Percentiles rank a stretch among this genome's conserved stretches.
These are phyloP conservation scores for Sclerotinia subarctica DNA, from an alignment of 2,329 filamentous ascomycete species.

Conservation along the genomic window DNA sequence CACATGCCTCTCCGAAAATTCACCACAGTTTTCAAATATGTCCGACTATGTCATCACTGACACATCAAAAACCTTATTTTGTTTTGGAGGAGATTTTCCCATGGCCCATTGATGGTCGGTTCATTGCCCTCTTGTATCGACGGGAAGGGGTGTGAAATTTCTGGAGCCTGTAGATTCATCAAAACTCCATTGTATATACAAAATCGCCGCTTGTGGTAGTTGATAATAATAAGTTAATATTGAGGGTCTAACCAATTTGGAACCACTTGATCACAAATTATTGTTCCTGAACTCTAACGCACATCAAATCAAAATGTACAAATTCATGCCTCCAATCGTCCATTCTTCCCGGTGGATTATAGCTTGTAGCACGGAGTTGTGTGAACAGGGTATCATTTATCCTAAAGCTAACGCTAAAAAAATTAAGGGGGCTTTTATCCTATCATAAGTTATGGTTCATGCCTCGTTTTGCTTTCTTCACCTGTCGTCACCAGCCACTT, in stretches of 20 bases:
- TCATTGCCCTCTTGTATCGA: not conserved
- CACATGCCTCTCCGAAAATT: not conserved
- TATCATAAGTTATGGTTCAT: conserved; percentile 18
- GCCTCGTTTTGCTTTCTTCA: conserved; percentile 5
- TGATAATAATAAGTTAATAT: not conserved
- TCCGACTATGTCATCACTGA: not conserved
- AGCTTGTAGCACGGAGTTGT: not conserved
- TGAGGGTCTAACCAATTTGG: not conserved
- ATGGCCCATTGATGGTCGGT: not conserved
- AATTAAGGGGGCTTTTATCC: conserved; percentile 3
- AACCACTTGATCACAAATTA: not conserved
- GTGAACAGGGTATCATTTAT: conserved; percentile 21
- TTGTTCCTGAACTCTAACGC: not conserved
- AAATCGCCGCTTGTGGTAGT: not conserved
- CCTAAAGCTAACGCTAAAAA: conserved; percentile 14
- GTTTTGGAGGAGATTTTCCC: not conserved
- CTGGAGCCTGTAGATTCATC: not conserved
- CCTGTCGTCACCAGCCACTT: not conserved
- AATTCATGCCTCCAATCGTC: not conserved
- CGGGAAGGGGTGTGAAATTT: not conserved
- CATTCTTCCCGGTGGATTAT: not conserved
- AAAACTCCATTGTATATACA: not conserved
- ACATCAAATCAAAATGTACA: not conserved
- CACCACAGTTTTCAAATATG: not conserved
- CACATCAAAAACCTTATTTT: not conserved